Percentiles rank a stretch among this genome's conserved stretches.
These are phyloP conservation scores for Coffea humblotiana DNA, from an alignment of 305 asterid species.

Conservation along the genomic window DNA sequence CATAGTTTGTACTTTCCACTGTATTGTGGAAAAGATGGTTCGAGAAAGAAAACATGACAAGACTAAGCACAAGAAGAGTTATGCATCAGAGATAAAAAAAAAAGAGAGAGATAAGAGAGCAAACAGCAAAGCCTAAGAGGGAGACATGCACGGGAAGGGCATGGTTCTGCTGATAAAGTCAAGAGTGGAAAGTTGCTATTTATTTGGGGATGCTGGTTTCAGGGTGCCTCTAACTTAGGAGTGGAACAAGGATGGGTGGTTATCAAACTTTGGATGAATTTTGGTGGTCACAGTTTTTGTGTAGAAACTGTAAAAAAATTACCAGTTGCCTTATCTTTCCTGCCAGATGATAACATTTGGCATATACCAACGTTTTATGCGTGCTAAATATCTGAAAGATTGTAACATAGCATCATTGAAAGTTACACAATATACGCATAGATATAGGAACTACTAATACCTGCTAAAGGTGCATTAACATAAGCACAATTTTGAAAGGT, in stretches of 20 bases:
- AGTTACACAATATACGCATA: too few species aligned
- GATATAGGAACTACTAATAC: too few species aligned
- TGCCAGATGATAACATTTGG: background rate
- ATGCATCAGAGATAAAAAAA: too few species aligned
- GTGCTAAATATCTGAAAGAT: background rate
- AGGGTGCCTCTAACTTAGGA: slow-evolving; percentile 33
- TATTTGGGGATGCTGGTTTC: slow-evolving; percentile 41
- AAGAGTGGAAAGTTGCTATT: slow-evolving; percentile 37
- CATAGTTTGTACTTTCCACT: slow-evolving; percentile 28
- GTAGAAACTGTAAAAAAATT: slow-evolving; percentile 2
- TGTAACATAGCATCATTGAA: too few species aligned
- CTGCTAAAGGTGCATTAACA: too few species aligned
- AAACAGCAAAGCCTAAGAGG: slow-evolving; percentile 7
- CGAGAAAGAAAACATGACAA: slow-evolving; percentile 23
- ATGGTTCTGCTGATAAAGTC: slow-evolving; percentile 54
- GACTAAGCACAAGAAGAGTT: slow-evolving; percentile 1
- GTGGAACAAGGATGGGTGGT: slow-evolving; percentile 52
- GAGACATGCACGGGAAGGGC: slow-evolving; percentile 41
- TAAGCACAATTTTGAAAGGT: too few species aligned
- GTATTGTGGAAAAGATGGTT: slow-evolving; percentile 5
- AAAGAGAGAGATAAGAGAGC: background rate
- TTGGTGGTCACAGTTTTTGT: slow-evolving; percentile 40
- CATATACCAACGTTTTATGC: background rate
- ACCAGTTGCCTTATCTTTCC: slow-evolving; percentile 28
- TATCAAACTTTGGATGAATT: slow-evolving; percentile 29